phyloP scores from a whole-genome alignment of 2,329 filamentous ascomycete genomes.

The Onygenales sp. region DNA sequence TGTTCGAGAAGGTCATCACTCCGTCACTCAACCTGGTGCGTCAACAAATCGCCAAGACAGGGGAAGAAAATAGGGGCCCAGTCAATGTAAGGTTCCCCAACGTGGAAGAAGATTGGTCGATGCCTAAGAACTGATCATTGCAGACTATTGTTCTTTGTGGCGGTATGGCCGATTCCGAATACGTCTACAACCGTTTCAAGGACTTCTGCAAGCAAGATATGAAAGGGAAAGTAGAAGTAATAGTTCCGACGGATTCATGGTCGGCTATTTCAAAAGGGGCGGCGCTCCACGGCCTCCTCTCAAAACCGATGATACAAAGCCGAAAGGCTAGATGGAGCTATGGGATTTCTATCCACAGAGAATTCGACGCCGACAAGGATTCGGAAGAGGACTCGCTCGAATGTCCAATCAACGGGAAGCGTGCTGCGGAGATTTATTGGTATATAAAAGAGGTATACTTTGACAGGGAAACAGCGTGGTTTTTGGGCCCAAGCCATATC shows the following conservation, averaged over 20 bases:
- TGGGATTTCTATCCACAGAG: constrained; percentile 6
- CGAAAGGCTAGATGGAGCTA: constrained; percentile 7
- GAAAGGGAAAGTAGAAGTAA: constrained; percentile 1
- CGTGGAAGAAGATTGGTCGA: background rate
- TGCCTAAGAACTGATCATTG: background rate
- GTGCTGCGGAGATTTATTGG: constrained; percentile 5
- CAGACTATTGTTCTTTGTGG: constrained; percentile 8
- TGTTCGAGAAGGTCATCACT: constrained; percentile 7
- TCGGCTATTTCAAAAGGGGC: constrained; percentile 12
- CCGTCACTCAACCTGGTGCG: constrained; percentile 1
- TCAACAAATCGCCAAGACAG: constrained; percentile 1
- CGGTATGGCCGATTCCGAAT: constrained; percentile 5
- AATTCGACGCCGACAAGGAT: constrained; percentile 8
- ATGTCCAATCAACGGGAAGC: constrained; percentile 4
- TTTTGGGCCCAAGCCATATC: too few relatives aligned
- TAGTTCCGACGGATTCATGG: constrained; percentile 9
- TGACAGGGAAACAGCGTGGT: too few relatives aligned
- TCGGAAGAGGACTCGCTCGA: constrained; percentile 8
- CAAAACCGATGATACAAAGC: background rate
- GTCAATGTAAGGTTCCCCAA: constrained; percentile 3
- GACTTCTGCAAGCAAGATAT: constrained; percentile 7
- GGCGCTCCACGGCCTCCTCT: constrained; percentile 5
- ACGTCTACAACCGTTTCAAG: constrained; percentile 9
- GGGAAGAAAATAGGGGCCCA: background rate
- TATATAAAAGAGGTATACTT: constrained; percentile 8